phyloP scores from a whole-genome alignment of 2,329 filamentous ascomycete species.

The Huntiella abstrusa region DNA sequence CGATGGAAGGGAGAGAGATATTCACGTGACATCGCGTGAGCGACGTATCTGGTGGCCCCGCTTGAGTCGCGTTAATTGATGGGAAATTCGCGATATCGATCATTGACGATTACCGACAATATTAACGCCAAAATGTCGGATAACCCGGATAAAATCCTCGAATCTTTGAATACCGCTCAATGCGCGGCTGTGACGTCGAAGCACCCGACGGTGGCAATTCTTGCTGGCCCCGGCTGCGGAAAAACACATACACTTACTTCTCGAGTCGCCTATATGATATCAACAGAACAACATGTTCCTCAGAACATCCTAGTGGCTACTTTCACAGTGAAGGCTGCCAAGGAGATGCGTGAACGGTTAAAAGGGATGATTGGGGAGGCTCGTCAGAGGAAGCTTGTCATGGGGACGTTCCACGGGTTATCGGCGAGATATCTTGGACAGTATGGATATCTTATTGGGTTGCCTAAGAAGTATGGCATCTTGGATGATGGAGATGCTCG shows the following conservation, averaged over 20 bases:
- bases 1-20: too few species aligned
- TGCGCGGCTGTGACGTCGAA: conserved; percentile 34
- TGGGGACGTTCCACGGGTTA: conserved; percentile 93
- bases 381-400: conserved; percentile 54
- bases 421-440: conserved; percentile 63
- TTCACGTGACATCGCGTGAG: too few species aligned
- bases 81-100: too few species aligned
- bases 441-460: conserved; percentile 70
- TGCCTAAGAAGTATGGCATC: conserved; percentile 73
- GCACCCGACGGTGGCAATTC: conserved; percentile 40
- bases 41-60: too few species aligned
- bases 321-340: conserved; percentile 88
- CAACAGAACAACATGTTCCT: conserved; percentile 51
- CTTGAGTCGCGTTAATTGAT: too few species aligned
- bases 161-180: conserved; percentile 35
- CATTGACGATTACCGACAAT: too few species aligned
- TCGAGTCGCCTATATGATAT: conserved; percentile 74
- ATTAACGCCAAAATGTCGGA: too few species aligned
- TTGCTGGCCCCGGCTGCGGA: conserved; percentile 52
- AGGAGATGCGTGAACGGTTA: conserved; percentile 83
- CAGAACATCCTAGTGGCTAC: conserved; percentile 88
- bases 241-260: conserved; percentile 94
- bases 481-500: conserved; percentile 68
- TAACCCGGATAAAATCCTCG: conserved; percentile 18
- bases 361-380: conserved; percentile 61